These are phyloP conservation scores for Lachnum nothofagi DNA, from an alignment of 2,329 filamentous ascomycete species.

Conservation along the genomic window DNA sequence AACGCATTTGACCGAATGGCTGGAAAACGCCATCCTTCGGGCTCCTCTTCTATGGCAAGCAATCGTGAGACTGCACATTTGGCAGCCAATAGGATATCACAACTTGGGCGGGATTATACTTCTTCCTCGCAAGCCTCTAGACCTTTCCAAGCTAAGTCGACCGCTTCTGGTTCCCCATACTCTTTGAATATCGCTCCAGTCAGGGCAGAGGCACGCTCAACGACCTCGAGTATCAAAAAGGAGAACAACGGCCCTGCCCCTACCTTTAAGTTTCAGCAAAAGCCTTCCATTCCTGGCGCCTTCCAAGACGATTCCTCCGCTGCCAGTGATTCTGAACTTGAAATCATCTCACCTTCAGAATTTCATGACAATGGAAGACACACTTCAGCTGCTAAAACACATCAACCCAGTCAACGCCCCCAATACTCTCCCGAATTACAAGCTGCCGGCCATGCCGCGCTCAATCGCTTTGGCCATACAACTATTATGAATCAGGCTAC, in stretches of 20 bases:
- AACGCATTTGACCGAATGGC: conserved; percentile 28
- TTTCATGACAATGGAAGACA: conserved; percentile 28
- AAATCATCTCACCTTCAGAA: conserved; percentile 27
- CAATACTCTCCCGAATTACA: conserved; percentile 16
- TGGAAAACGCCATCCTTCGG: conserved; percentile 19
- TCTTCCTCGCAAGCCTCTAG: neutral
- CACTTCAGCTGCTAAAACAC: neutral
- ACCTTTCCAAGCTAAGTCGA: conserved; percentile 8
- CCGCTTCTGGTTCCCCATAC: conserved; percentile 2
- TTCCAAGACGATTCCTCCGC: conserved; percentile 21
- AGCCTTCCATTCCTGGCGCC: conserved; percentile 16
- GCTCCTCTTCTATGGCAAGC: neutral
- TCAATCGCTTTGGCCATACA: too few species aligned
- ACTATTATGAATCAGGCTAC: neutral
- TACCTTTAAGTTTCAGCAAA: neutral
- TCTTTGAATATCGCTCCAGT: too few species aligned
- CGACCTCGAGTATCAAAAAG: too few species aligned
- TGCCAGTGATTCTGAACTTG: conserved; percentile 29
- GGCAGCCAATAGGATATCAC: conserved; percentile 10
- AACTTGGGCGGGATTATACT: conserved; percentile 1
- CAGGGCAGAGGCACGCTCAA: conserved; percentile 5
- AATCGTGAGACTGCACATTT: neutral
- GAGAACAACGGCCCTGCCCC: neutral
- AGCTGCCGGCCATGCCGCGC: conserved; percentile 12
- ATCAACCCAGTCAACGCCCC: too few species aligned